Evolutionary conservation across 768 basidiomycete genomes (phyloP), one percentile per base, ranked within the genome.

Genomic region (Candolleomyces efflorescens): DNA sequence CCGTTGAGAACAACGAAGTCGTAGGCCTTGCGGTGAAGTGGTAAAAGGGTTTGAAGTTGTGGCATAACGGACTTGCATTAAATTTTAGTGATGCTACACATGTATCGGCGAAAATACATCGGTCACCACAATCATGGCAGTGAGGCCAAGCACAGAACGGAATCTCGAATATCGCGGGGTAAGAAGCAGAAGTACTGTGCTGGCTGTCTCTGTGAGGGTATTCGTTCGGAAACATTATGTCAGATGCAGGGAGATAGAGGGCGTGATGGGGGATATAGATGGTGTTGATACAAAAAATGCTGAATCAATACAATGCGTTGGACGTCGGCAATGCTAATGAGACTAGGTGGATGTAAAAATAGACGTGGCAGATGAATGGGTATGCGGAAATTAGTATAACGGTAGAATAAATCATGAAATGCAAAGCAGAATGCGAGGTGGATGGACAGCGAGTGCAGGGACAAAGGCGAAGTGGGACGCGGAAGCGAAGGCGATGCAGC

Each of bases 1-100:
- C 90, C 24, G 92, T 97, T 1, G 90, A 90, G 71, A 91, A 86
- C 71, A 91, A 94, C 64, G 58, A 53, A 27, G 84, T 92, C 20
- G 73, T 88, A 39, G 92, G 90, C 20, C 70, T 89, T 41, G 83
- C 85, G 6, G 89, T 90, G 4, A 85, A 88, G 61, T 90, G 89
- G 88, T 90, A 68, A 64, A 64, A 38, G 45, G 55, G n/a, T n/a
- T n/a, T n/a, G n/a, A n/a, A n/a, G n/a, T n/a, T n/a, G n/a, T n/a
- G n/a, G 11, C 15, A 17, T 51, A 41, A 26, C 22, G 27, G 20
- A 41, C 27, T 22, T 32, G 32, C 18, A 56, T 57, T 48, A 56
- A 59, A 59, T 59, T 56, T 17, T 53, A 62, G 56, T 62, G 55
- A 41, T 53, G 39, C 36, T 59, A 51, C 63, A 58, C n/a, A n/a